Evolutionary conservation across 441 rosid genomes (phyloP).

Genomic region (Bruguiera hainesii): DNA sequence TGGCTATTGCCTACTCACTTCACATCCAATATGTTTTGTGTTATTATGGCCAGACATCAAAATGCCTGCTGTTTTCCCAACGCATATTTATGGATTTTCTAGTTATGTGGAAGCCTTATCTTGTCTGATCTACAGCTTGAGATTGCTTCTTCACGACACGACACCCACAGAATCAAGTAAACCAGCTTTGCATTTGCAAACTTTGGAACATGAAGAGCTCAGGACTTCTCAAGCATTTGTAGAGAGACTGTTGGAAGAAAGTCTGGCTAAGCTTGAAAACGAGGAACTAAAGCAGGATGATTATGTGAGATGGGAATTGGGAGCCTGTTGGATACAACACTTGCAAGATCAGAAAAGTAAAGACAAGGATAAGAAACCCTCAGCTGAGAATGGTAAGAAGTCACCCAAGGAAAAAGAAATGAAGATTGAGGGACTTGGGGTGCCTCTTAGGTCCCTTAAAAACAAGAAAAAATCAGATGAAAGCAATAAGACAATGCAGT

Average conservation of each 20-base stretch:
- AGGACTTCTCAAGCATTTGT: constrained; percentile 54
- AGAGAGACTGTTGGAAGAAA: constrained; percentile 45
- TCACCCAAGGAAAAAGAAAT: constrained; percentile 46
- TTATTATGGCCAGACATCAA: neutral
- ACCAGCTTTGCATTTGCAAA: constrained; percentile 38
- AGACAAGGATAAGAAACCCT: constrained; percentile 75
- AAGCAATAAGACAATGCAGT: constrained; percentile 33
- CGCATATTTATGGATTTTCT: neutral
- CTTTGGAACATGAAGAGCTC: constrained; percentile 54
- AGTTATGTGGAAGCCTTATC: constrained; percentile 22
- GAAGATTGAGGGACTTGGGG: constrained; percentile 99
- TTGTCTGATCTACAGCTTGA: constrained; percentile 44
- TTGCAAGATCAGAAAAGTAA: constrained; percentile 64
- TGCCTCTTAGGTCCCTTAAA: constrained; percentile 85
- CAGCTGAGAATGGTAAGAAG: constrained; percentile 59
- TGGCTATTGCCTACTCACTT: no score
- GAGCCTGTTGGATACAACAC: constrained; percentile 76
- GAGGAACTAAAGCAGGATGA: constrained; percentile 32
- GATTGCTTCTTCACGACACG: constrained; percentile 51
- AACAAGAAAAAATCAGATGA: constrained; percentile 57
- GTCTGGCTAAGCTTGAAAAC: constrained; percentile 46
- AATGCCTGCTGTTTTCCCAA: neutral
- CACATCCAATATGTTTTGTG: neutral
- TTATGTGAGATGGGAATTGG: constrained; percentile 69
- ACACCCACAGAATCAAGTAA: constrained; percentile 51